Evolutionary conservation across 1,284 basidiomycete genomes (phyloP).

Genomic region (Tylopilus sp.): DNA sequence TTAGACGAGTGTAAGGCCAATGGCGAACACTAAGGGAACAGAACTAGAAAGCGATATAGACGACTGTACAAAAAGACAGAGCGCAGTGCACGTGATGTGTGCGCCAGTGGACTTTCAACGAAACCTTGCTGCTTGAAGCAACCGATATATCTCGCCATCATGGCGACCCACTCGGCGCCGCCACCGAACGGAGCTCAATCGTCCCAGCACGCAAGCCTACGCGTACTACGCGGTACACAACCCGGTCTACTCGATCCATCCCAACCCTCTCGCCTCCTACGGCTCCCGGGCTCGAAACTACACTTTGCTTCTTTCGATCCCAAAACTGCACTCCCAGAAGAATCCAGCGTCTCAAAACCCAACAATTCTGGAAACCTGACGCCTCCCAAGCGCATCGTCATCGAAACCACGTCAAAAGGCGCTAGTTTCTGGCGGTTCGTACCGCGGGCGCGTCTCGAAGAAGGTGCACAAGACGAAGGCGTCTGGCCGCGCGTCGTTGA

Average conservation of each 20-base stretch:
- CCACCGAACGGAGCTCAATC: slow-evolving; percentile 6
- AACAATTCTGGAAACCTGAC: slow-evolving; percentile 46
- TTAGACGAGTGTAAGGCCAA: no score
- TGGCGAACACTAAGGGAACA: no score
- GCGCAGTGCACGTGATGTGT: no score
- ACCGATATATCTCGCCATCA: slow-evolving; percentile 1
- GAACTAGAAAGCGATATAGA: no score
- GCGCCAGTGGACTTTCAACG: no score
- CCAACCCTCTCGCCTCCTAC: slow-evolving; percentile 56
- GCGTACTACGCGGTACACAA: slow-evolving; percentile 27
- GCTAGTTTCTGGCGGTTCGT: slow-evolving; percentile 68
- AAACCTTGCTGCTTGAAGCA: no score
- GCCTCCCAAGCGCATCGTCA: slow-evolving; percentile 63
- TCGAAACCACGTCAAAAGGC: slow-evolving; percentile 56
- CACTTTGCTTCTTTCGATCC: slow-evolving; percentile 70
- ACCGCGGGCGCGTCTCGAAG: slow-evolving; percentile 56
- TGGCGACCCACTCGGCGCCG: slow-evolving; percentile 14
- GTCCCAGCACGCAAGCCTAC: slow-evolving; percentile 12
- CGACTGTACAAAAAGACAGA: no score
- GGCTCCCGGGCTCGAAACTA: slow-evolving; percentile 49
- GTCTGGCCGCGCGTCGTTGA: slow-evolving; percentile 61
- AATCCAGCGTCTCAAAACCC: slow-evolving; percentile 37
- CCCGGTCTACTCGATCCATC: slow-evolving; percentile 60
- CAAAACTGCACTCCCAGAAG: slow-evolving; percentile 49
- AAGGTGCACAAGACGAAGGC: slow-evolving; percentile 60